Conservation (phyloP, 2,329 filamentous ascomycete species). For the Biscogniauxia mediterranea region DNA sequence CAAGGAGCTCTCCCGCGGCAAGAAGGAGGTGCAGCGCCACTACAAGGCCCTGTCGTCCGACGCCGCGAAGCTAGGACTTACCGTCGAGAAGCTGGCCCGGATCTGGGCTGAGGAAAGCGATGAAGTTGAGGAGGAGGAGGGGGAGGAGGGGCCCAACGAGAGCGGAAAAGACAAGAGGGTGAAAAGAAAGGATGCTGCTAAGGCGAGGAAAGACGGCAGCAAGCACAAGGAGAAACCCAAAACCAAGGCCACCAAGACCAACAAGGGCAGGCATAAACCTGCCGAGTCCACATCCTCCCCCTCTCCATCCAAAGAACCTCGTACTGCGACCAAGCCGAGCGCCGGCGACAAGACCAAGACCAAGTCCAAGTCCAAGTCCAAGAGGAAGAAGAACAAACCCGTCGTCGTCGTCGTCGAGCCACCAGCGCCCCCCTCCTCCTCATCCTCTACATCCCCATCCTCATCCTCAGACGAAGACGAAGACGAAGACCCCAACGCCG, state of each 20-base stretch:
- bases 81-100: conserved; percentile 9
- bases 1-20: conserved; percentile 8
- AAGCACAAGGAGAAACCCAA: not conserved
- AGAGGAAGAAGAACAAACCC: not conserved
- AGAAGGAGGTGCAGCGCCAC: conserved; percentile 12
- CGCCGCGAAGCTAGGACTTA: conserved; percentile 13
- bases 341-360: too few species aligned
- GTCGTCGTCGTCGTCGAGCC: not conserved
- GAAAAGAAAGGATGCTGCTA: not conserved
- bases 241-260: not conserved
- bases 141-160: too few species aligned
- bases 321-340: too few species aligned
- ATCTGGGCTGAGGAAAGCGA: conserved; percentile 5
- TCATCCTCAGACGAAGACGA: conserved; percentile 1
- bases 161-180: not conserved
- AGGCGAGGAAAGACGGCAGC: too few species aligned
- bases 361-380: not conserved
- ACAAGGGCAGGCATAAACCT: not conserved
- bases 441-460: not conserved
- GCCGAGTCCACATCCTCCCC: too few species aligned
- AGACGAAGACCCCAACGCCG: not conserved
- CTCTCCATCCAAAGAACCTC: too few species aligned
- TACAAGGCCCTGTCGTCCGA: conserved; percentile 11
- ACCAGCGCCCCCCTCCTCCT: not conserved
- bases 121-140: too few species aligned